Evolutionary conservation across 495 filamentous ascomycete genomes (phyloP).

Genomic region (Neurospora sp.): DNA sequence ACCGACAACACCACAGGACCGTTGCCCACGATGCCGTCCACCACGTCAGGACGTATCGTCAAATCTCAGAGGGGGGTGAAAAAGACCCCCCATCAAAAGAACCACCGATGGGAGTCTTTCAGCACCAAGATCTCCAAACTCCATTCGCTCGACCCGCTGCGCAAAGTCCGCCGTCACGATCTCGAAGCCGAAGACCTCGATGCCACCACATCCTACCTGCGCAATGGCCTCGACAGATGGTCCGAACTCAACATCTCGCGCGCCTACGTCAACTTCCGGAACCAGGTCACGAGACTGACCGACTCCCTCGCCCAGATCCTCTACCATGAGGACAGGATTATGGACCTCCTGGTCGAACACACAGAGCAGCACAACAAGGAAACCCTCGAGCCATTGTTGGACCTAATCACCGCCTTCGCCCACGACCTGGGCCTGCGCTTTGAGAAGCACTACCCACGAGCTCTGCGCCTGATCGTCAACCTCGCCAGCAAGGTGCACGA

Average conservation of each 20-base stretch:
- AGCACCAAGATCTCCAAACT: slow-evolving; percentile 86
- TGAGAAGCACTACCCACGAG: slow-evolving; percentile 69
- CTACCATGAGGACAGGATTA: slow-evolving; percentile 75
- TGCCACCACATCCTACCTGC: slow-evolving; percentile 67
- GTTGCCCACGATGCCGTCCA: slow-evolving; percentile 36
- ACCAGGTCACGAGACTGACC: slow-evolving; percentile 62
- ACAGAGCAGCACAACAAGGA: slow-evolving; percentile 66
- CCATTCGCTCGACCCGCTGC: slow-evolving; percentile 77
- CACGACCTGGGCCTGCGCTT: slow-evolving; percentile 84
- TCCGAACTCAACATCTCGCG: slow-evolving; percentile 78
- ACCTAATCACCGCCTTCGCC: slow-evolving; percentile 78
- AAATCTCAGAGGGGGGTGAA: slow-evolving; percentile 56
- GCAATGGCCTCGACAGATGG: slow-evolving; percentile 77
- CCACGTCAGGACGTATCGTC: slow-evolving; percentile 51
- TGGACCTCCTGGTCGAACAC: slow-evolving; percentile 63
- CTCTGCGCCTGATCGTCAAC: slow-evolving; percentile 54
- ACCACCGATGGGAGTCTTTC: slow-evolving; percentile 86
- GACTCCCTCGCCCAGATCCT: slow-evolving; percentile 87
- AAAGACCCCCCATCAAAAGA: slow-evolving; percentile 64
- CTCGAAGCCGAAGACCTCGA: slow-evolving; percentile 65
- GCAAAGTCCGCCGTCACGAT: slow-evolving; percentile 71
- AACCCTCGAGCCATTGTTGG: slow-evolving; percentile 75
- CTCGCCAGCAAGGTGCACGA: slow-evolving; percentile 39
- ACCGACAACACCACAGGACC: background rate
- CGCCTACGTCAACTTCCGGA: slow-evolving; percentile 62